Base-by-base conservation (phyloP, 2,329 filamentous ascomycete genomes). In the Claviceps digitariae region DNA sequence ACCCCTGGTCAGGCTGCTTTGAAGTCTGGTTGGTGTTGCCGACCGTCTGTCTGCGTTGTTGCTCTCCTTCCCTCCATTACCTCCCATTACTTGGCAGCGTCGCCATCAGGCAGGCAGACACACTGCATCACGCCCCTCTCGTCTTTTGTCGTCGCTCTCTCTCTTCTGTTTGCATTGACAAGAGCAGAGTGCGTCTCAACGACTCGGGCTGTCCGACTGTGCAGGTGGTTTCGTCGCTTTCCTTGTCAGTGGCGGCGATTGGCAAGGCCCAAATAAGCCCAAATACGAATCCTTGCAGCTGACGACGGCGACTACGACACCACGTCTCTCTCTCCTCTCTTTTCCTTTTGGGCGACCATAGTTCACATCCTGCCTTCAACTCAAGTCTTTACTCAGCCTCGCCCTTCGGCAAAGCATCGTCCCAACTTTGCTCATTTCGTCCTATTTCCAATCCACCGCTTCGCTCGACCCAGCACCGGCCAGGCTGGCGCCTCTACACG, bases 231-330 rank as follows among this genome's bases (percentile, higher is more conserved):
- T 43, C 50, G 47, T 43, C 27, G 27, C 27, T 29, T 29, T 15
- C 34, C 10, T 36, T 52, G 17, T 29, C 29, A 36, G 53, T 55
- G 56, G 54, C 56, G 51, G 55, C 44, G 48, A 31, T 41, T 20
- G 38, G 40, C 46, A 45, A 53, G 31, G n/a, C n/a, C n/a, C n/a
- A n/a, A n/a, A n/a, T n/a, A n/a, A n/a, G 44, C 17, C 44, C 47
- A 47, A 6, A 17, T 15, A 29, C 49, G 38, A 21, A 55, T 53
- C 52, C 50, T 43, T 36, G 31, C 29, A 40, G 58, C 58, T 57
- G 55, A 57, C 57, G 58, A 59, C 53, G 23, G 5, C 43, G 13
- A 15, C 41, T 10, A 25, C 41, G 41, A 25, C 41, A n/a, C 52
- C 4, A 54, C 51, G 34, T 36, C 34, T 36, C 15, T 36, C 34